These are phyloP conservation scores for Oidiodendron maius DNA, from an alignment of 495 filamentous ascomycete species.

Conservation along the genomic window DNA sequence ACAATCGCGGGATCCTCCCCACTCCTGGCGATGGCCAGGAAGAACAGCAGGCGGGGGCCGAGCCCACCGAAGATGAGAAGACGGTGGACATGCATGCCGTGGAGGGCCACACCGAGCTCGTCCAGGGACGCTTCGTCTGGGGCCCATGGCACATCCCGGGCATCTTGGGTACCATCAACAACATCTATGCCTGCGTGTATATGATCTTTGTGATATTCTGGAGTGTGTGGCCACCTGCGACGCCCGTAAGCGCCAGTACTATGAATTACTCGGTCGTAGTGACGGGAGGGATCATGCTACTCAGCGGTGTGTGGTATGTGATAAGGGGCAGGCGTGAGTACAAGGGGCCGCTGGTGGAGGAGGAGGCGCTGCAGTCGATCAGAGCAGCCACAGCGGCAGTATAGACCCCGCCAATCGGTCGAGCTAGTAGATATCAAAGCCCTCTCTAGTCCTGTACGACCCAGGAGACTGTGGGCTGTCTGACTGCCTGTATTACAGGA, in stretches of 20 bases:
- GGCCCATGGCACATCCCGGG: conserved; percentile 44
- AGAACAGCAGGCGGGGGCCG: not conserved
- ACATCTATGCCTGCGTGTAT: conserved; percentile 40
- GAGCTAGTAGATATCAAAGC: too few relatives aligned
- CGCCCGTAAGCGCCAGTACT: conserved; percentile 31
- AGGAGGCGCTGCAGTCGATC: conserved; percentile 6
- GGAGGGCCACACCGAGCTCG: not conserved
- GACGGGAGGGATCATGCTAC: conserved; percentile 33
- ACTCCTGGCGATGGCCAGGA: not conserved
- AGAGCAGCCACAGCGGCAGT: too few relatives aligned
- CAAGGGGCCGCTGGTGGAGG: conserved; percentile 26
- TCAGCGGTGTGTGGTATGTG: conserved; percentile 36
- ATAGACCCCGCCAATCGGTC: too few relatives aligned
- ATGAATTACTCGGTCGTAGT: conserved; percentile 50
- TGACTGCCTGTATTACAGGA: too few relatives aligned
- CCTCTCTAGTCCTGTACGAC: too few relatives aligned
- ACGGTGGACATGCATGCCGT: not conserved
- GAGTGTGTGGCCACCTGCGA: conserved; percentile 28
- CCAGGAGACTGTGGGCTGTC: too few relatives aligned
- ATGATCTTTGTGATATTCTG: conserved; percentile 23
- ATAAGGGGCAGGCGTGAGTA: conserved; percentile 32
- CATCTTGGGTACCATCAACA: conserved; percentile 36
- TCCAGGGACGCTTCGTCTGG: conserved; percentile 32
- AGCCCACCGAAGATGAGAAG: not conserved
- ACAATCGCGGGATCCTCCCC: not conserved